These are phyloP conservation scores for Aspergillus sergii DNA, from an alignment of 2,329 filamentous ascomycete species.

Conservation along the genomic window DNA sequence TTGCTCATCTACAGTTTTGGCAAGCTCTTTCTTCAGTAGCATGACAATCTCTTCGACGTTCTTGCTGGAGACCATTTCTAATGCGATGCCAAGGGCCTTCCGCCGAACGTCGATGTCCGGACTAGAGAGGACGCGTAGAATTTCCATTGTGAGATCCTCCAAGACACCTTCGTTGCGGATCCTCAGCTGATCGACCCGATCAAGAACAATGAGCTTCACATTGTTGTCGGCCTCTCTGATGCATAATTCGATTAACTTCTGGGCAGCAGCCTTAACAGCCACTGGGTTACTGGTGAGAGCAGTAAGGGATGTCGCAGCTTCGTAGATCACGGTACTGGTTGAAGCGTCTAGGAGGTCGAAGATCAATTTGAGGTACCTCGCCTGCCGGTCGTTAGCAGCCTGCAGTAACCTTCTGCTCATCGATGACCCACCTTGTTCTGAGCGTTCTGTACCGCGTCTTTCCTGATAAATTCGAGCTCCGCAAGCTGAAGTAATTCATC, in stretches of 20 bases:
- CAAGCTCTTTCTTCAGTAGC: conserved; percentile 93
- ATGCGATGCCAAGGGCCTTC: conserved; percentile 84
- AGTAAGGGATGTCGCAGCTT: conserved; percentile 92
- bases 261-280: conserved; percentile 92
- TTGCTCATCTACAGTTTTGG: conserved; percentile 96
- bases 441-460: conserved; percentile 91
- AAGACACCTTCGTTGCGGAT: conserved; percentile 87
- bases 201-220: conserved; percentile 96
- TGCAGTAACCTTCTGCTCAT: background rate
- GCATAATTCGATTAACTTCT: conserved; percentile 93
- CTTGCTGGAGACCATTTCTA: conserved; percentile 98
- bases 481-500: conserved; percentile 92
- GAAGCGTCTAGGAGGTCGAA: conserved; percentile 94
- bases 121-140: conserved; percentile 89
- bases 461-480: conserved; percentile 95
- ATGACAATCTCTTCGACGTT: conserved; percentile 98
- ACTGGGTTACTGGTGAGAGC: conserved; percentile 95
- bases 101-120: conserved; percentile 93
- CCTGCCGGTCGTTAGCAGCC: conserved; percentile 54
- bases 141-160: conserved; percentile 95
- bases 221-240: conserved; percentile 99
- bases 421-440: conserved; percentile 76
- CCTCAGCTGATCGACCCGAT: conserved; percentile 85
- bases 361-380: conserved; percentile 88
- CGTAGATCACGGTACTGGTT: conserved; percentile 93